phyloP scores from a whole-genome alignment of 1,139 yeast species.

The Debaryomyces psychrophilus region DNA sequence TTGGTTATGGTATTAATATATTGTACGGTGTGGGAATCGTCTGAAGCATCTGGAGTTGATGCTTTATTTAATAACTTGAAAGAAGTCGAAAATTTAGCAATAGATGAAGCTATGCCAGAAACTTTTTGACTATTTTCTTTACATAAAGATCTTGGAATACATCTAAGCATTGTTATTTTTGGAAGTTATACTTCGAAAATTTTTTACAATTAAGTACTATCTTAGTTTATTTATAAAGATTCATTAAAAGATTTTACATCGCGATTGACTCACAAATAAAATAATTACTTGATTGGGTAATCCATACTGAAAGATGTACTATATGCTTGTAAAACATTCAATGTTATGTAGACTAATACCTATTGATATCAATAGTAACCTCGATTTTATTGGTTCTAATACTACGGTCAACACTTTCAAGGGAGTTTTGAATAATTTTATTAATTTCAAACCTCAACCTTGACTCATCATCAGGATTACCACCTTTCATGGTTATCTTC shows the following conservation, averaged over 20 bases:
- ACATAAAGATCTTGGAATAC: conserved; percentile 7
- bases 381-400: conserved; percentile 46
- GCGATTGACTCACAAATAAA: conserved; percentile 37
- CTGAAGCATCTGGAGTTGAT: conserved; percentile 20
- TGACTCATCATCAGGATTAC: conserved; percentile 68
- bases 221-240: neutral
- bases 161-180: conserved; percentile 16
- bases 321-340: neutral
- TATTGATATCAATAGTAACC: conserved; percentile 63
- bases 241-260: conserved; percentile 30
- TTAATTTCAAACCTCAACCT: conserved; percentile 56
- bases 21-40: conserved; percentile 33
- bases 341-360: conserved; percentile 25
- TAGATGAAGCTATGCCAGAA: neutral
- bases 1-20: conserved; percentile 41
- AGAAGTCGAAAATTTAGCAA: conserved; percentile 9
- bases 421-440: conserved; percentile 44
- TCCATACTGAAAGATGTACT: neutral
- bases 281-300: conserved; percentile 29
- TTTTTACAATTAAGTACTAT: neutral
- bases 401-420: conserved; percentile 26
- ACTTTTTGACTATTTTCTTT: conserved; percentile 3
- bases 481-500: conserved; percentile 63
- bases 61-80: conserved; percentile 7
- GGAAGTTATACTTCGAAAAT: neutral